Base-by-base conservation (phyloP, 1,139 yeast species). In the Chernovozyma sophiae-reginae region DNA sequence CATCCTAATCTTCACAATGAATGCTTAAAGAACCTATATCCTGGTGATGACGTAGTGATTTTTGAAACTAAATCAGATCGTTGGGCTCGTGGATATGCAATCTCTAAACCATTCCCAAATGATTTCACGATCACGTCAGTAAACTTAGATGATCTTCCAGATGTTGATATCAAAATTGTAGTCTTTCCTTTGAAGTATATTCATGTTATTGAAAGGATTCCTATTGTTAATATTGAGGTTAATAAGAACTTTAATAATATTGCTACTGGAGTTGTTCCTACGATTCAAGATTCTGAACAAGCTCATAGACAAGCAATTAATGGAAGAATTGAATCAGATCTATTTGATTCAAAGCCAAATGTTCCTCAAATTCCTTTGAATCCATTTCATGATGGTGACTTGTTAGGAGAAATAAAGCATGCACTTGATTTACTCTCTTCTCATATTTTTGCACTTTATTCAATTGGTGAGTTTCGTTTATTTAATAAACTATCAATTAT, bases 21-120 rank as follows among this genome's bases (percentile, higher is more conserved):
- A 3, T 54, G 58, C 46, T 74, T 74, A 58, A 65, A 64, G 43
- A 77, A 82, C 49, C 58, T 86, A 37, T 81, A 79, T 52, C 82
- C 87, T 16, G 96, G 96, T 26, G 95, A 87, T 55, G 86, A 82
- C 45, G 79, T 86, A 23, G 86, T 75, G 56, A 66, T 86, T 25
- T 85, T 87, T 52, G 96, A 87, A 56, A 68, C 80, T 23, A 75
- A 74, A 45, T 66, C 65, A 32, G 68, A 69, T 13, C 74, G 74
- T 43, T 86, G 96, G 96, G 89, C 81, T 26, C 72, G 96, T 51
- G 96, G 90, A 15, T 86, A 86, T 56, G 70, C 77, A 4, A 65
- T 79, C 30, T 51, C 73, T 32, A 74, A 75, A 45, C 87, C 90
- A 4, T 63, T 79, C 41, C 92, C 92, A 2, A 72, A 77, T 33